Base-by-base conservation (phyloP, 2,329 filamentous ascomycete genomes). In the Talaromyces sp. region DNA sequence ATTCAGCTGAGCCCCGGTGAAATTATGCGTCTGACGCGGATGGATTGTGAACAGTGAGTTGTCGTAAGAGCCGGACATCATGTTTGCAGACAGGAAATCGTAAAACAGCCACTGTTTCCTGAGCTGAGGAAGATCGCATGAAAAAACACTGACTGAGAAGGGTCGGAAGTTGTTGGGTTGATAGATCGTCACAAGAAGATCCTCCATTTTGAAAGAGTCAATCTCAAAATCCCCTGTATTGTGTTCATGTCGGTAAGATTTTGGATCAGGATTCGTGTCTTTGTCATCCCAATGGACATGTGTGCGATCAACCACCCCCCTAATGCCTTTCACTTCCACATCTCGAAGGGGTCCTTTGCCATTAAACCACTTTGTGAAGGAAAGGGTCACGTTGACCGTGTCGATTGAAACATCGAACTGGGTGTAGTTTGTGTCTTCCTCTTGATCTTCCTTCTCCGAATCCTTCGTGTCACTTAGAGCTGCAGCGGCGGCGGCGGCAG, bases 301-400 rank as follows among this genome's bases (percentile, higher is more conserved):
- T 0, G 92, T 96, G 61, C 94, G 85, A 74, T 99, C 94, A 51
- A 99, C 83, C 5, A 97, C 91, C 24, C 94, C 94, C 62, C 94
- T 85, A 31, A 99, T 90, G 4, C 94, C 94, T 70, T 92, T 94
- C 57, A 99, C 88, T 70, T 97, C 92, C 48, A 99, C 94, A 71
- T 97, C 91, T 67, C 90, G 88, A 9, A 99, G 79, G 6, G 95
- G 82, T 0, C 94, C 94, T 74, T 93, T 97, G 24, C 94, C 93
- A 67, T 96, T 97, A 85, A 96, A 95, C 94, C 94, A 99, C 72
- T 97, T 97, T n/a, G 92, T 83, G 67, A 99, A 97, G 0, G 94
- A 99, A 27, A 99, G 75, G 0, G 93, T 97, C 48, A 99, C 93
- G 69, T 99, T 96, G 63, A 99, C 91, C 0, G 91, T 95, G 64